Conservation (phyloP, 2,329 filamentous ascomycete species). For the Aspergillus cejpii region DNA sequence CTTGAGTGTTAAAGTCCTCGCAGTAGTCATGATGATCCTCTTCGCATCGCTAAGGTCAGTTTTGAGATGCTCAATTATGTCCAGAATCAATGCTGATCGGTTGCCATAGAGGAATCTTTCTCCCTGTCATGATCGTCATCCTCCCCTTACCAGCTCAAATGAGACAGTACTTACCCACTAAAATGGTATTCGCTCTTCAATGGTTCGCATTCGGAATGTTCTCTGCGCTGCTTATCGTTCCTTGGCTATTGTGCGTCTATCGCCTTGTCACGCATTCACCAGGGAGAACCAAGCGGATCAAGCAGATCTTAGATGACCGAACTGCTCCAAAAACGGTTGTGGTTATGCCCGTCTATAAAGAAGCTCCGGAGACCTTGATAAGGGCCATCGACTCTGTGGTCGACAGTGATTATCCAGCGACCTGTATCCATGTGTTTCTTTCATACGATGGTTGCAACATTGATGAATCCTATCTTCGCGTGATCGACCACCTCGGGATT, state of each 20-base stretch:
- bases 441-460: conserved; percentile 90
- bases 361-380: conserved; percentile 74
- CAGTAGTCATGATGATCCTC: conserved; percentile 64
- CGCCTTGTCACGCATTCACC: conserved; percentile 82
- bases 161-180: conserved; percentile 62
- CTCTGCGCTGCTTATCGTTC: conserved; percentile 72
- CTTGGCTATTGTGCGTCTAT: conserved; percentile 90
- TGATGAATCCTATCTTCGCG: conserved; percentile 81
- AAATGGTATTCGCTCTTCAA: conserved; percentile 67
- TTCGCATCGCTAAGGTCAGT: conserved; percentile 70
- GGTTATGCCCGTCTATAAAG: conserved; percentile 95
- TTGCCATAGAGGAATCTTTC: conserved; percentile 62
- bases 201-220: conserved; percentile 97
- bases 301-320: conserved; percentile 72
- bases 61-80: not conserved
- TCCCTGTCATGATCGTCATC: conserved; percentile 91
- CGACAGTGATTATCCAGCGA: conserved; percentile 85
- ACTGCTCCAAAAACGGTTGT: conserved; percentile 91
- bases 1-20: conserved; percentile 71
- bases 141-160: conserved; percentile 71
- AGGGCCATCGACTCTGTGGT: conserved; percentile 87
- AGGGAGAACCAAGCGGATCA: conserved; percentile 73
- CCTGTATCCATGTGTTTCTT: conserved; percentile 88
- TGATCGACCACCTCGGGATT: conserved; percentile 77
- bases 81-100: not conserved